Evolutionary conservation across 495 filamentous ascomycete genomes (phyloP).

Genomic region (Hypoxylon trugodes): DNA sequence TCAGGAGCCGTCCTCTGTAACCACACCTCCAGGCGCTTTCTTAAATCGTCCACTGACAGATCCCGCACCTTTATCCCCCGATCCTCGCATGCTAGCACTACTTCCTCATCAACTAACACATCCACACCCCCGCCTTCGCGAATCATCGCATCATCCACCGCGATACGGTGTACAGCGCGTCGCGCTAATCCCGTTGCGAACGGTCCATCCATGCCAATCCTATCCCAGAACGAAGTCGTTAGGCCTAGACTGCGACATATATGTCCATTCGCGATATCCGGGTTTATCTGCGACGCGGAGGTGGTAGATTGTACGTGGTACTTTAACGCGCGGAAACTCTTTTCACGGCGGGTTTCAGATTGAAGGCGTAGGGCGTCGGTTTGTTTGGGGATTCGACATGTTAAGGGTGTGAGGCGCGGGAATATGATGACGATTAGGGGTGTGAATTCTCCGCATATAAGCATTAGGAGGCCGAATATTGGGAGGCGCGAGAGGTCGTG

Average conservation of each 20-base stretch:
- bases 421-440: constrained; percentile 76
- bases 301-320: background rate
- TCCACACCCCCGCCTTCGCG: constrained; percentile 45
- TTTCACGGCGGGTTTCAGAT: constrained; percentile 55
- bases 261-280: constrained; percentile 52
- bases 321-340: constrained; percentile 49
- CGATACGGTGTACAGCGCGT: constrained; percentile 41
- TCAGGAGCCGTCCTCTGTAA: constrained; percentile 38
- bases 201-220: constrained; percentile 34
- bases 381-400: constrained; percentile 83
- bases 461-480: constrained; percentile 73
- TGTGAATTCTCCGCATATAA: constrained; percentile 85
- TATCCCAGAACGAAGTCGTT: constrained; percentile 45
- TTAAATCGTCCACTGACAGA: constrained; percentile 38
- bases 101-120: constrained; percentile 51
- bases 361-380: constrained; percentile 61
- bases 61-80: constrained; percentile 50
- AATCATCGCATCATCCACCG: constrained; percentile 48
- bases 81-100: constrained; percentile 52
- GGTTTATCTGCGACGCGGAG: background rate
- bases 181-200: constrained; percentile 17
- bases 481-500: constrained; percentile 80
- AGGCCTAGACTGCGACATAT: constrained; percentile 44
- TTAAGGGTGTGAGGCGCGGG: constrained; percentile 73
- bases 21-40: constrained; percentile 46